Conservation (phyloP, 805 yeast genomes). For the Monosporozyma aerobia region DNA sequence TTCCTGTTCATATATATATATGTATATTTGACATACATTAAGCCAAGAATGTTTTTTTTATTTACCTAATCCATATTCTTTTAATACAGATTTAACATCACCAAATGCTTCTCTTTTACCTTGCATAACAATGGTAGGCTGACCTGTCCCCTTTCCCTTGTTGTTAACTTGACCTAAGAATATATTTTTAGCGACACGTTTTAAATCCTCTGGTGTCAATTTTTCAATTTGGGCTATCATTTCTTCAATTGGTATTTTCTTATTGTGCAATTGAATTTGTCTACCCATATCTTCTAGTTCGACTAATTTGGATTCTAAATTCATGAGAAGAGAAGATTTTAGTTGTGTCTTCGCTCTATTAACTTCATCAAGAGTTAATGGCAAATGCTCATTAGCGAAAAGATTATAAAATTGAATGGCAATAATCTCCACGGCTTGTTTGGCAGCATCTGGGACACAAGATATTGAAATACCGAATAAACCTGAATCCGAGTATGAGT, state of each 20-base stretch:
- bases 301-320: conserved; percentile 86
- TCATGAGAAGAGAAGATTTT: conserved; percentile 80
- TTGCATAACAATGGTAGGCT: conserved; percentile 82
- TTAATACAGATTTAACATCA: conserved; percentile 59
- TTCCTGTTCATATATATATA: neutral
- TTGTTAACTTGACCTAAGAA: conserved; percentile 54
- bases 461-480: conserved; percentile 82
- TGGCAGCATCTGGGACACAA: conserved; percentile 80
- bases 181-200: conserved; percentile 63
- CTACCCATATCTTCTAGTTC: conserved; percentile 92
- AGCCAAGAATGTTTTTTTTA: neutral
- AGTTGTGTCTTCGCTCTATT: conserved; percentile 87
- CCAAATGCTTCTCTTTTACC: conserved; percentile 83
- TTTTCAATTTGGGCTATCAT: conserved; percentile 71
- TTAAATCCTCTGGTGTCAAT: conserved; percentile 59
- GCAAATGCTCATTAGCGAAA: conserved; percentile 48
- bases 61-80: conserved; percentile 64
- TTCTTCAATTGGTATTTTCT: conserved; percentile 63
- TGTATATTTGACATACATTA: too few relatives aligned
- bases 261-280: conserved; percentile 80
- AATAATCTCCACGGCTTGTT: conserved; percentile 70
- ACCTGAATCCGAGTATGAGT: conserved; percentile 84
- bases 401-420: conserved; percentile 49
- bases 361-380: conserved; percentile 63
- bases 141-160: conserved; percentile 43